Conservation (phyloP, 2,329 filamentous ascomycete species). For the Hypocreales sp. region DNA sequence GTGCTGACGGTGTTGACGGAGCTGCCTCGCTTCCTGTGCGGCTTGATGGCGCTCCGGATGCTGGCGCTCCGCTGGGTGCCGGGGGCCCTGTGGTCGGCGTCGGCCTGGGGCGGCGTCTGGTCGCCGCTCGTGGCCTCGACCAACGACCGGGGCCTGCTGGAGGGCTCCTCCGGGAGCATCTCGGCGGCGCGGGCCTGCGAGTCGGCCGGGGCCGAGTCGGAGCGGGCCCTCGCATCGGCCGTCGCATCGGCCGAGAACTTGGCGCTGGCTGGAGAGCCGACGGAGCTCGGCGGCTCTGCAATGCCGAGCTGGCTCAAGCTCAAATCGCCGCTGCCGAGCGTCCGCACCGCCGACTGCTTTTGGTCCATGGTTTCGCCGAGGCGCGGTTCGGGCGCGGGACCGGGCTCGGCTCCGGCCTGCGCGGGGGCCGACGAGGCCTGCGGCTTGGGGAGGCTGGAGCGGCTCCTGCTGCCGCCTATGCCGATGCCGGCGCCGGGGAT, state of each 20-base stretch:
- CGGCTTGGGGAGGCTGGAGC: conserved; percentile 11
- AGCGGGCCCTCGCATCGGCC: conserved; percentile 30
- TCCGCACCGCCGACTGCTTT: conserved; percentile 70
- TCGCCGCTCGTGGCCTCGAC: conserved; percentile 37
- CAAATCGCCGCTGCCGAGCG: conserved; percentile 75
- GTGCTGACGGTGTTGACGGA: conserved; percentile 53
- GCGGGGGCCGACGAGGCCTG: conserved; percentile 8
- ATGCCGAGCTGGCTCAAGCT: conserved; percentile 84
- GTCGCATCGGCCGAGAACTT: conserved; percentile 37
- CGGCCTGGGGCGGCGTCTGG: conserved; percentile 46
- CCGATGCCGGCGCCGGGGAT: conserved; percentile 50
- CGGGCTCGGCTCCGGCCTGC: conserved; percentile 26
- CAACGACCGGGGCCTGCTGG: conserved; percentile 30
- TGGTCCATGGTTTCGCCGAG: conserved; percentile 26
- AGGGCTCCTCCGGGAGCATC: conserved; percentile 16
- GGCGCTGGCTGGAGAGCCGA: conserved; percentile 41
- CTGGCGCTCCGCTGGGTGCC: conserved; percentile 49
- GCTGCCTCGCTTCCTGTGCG: conserved; percentile 65
- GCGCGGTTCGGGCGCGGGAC: conserved; percentile 14
- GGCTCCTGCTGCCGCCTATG: conserved; percentile 28
- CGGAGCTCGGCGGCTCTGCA: conserved; percentile 36
- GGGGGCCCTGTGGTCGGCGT: conserved; percentile 48
- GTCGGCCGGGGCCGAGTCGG: conserved; percentile 44
- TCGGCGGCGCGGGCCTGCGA: conserved; percentile 12
- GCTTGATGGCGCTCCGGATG: conserved; percentile 44